Percentiles rank a stretch among this genome's conserved stretches.
phyloP scores from a whole-genome alignment of 2,329 filamentous ascomycete genomes.

The Colletotrichum sp. region DNA sequence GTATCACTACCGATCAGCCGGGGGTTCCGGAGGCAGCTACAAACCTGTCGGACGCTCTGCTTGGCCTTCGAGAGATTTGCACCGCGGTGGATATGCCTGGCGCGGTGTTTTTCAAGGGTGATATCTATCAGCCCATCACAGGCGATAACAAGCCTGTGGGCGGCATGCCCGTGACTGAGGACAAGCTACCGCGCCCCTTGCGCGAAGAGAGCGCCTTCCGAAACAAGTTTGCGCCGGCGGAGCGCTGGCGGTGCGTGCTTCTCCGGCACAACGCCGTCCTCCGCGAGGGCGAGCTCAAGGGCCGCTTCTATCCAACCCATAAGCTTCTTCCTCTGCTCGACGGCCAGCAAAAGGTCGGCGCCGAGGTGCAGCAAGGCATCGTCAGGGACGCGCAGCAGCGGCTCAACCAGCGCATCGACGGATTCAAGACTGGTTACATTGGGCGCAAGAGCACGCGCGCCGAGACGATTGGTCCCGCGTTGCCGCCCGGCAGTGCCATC shows the following conservation, averaged over 20 bases:
- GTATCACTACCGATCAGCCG: conserved; percentile 38
- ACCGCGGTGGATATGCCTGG: conserved; percentile 37
- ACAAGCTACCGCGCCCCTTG: conserved; percentile 43
- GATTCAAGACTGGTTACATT: conserved; percentile 44
- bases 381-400: conserved; percentile 51
- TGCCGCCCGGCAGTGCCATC: conserved; percentile 33
- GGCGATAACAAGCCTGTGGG: conserved; percentile 22
- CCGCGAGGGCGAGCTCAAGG: conserved; percentile 53
- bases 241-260: conserved; percentile 42
- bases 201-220: conserved; percentile 46
- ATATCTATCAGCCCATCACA: conserved; percentile 40
- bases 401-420: conserved; percentile 57
- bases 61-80: conserved; percentile 47
- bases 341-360: conserved; percentile 32
- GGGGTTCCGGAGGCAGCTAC: background rate
- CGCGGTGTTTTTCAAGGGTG: conserved; percentile 44
- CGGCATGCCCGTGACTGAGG: conserved; percentile 35
- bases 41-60: conserved; percentile 31
- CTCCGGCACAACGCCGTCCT: conserved; percentile 51
- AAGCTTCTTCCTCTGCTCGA: conserved; percentile 54
- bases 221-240: conserved; percentile 34
- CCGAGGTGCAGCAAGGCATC: conserved; percentile 40
- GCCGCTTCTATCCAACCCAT: conserved; percentile 64
- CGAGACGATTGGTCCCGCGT: conserved; percentile 48
- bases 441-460: conserved; percentile 44